Percentiles rank a stretch among this genome's conserved stretches.
Conservation (phyloP, 345 rosid genomes). For the Pistacia integerrima region DNA sequence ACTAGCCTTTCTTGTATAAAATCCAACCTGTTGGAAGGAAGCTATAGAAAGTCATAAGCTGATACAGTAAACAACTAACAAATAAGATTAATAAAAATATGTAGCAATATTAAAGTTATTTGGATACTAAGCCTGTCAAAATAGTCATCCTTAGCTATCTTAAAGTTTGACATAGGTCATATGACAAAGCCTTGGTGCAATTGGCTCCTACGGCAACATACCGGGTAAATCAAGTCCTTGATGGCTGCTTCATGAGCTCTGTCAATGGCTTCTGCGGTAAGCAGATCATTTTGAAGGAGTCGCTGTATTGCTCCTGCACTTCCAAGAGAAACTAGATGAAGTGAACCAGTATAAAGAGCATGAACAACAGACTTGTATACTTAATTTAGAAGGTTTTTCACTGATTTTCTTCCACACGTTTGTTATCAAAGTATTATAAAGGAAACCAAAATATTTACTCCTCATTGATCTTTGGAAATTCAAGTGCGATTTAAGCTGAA, state of each 20-base stretch:
- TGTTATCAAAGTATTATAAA: too few relatives aligned
- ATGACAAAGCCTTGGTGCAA: conserved; percentile 15
- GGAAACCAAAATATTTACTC: not conserved
- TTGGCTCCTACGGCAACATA: conserved; percentile 27
- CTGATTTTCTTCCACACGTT: not conserved
- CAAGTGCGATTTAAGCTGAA: not conserved
- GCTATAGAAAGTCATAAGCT: not conserved
- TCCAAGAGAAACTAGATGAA: conserved; percentile 4
- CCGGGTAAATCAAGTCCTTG: conserved; percentile 85
- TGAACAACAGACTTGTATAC: not conserved
- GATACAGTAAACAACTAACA: not conserved
- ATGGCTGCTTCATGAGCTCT: conserved; percentile 77
- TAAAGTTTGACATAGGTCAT: not conserved
- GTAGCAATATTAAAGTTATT: not conserved
- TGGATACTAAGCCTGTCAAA: not conserved
- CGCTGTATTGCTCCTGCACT: conserved; percentile 83
- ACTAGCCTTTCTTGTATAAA: conserved; percentile 84
- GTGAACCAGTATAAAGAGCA: not conserved
- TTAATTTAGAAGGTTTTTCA: not conserved
- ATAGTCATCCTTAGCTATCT: not conserved
- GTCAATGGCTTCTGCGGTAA: conserved; percentile 79
- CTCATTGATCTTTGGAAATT: too few relatives aligned
- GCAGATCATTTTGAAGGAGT: conserved; percentile 68
- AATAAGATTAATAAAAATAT: not conserved
- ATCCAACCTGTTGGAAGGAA: conserved; percentile 66